Evolutionary conservation across 1,284 basidiomycete species (phyloP).

Genomic region (Wallemia hederae): DNA sequence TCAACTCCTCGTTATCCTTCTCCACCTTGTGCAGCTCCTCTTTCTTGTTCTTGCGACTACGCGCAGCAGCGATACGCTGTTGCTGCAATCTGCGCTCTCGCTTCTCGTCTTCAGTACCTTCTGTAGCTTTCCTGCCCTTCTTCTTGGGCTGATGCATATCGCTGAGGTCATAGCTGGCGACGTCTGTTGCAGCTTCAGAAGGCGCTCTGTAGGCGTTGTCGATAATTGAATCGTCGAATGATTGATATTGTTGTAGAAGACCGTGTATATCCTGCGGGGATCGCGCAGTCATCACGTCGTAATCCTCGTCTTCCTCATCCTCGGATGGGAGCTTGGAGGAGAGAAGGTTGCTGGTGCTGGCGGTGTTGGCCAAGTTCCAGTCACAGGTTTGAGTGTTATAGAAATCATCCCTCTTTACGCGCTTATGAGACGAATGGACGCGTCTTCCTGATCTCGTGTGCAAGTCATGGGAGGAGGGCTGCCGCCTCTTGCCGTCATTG

Average conservation of each 20-base stretch:
- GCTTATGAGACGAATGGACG: background rate
- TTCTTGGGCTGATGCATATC: background rate
- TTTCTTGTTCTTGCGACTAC: background rate
- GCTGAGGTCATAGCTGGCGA: no score
- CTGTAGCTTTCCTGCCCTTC: background rate
- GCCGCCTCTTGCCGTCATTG: background rate
- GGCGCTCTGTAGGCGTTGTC: background rate
- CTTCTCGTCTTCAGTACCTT: background rate
- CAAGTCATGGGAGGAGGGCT: background rate
- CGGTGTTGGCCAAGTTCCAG: no score
- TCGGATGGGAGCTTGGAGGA: background rate
- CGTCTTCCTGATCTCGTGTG: background rate
- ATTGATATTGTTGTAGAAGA: background rate
- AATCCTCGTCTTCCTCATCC: background rate
- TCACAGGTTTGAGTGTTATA: background rate
- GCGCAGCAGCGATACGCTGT: background rate
- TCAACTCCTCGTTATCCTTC: background rate
- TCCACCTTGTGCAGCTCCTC: background rate
- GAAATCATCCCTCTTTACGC: background rate
- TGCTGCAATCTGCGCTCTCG: background rate
- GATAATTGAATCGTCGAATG: background rate
- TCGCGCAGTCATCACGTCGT: background rate
- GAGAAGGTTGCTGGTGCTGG: no score
- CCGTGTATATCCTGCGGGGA: background rate
- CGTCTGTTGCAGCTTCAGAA: background rate